Conservation (phyloP, 495 filamentous ascomycete species). For the Annulohypoxylon stygium region DNA sequence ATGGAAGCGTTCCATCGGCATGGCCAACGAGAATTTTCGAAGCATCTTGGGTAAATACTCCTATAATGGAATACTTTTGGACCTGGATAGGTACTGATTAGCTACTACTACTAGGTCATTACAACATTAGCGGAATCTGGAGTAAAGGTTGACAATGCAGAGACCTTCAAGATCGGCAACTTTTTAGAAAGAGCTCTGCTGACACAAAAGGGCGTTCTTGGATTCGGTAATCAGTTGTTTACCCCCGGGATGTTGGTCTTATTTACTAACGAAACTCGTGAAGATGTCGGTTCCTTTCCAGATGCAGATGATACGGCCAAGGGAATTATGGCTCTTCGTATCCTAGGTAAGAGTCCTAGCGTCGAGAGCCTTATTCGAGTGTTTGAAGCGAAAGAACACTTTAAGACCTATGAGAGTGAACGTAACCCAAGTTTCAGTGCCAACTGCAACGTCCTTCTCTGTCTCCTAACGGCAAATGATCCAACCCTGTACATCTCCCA, state of each 20-base stretch:
- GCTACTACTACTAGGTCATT: background rate
- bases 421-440: constrained; percentile 55
- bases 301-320: constrained; percentile 66
- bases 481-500: background rate
- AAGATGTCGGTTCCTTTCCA: constrained; percentile 12
- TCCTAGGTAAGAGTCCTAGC: constrained; percentile 11
- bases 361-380: background rate
- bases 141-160: background rate
- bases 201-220: constrained; percentile 21
- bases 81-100: too few relatives aligned
- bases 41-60: background rate
- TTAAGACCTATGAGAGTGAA: constrained; percentile 57
- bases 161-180: background rate
- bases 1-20: background rate
- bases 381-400: constrained; percentile 46
- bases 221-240: constrained; percentile 23
- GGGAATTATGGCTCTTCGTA: constrained; percentile 49
- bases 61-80: too few relatives aligned
- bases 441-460: constrained; percentile 59
- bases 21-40: constrained; percentile 7
- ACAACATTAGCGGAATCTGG: background rate
- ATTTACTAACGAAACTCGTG: too few relatives aligned
- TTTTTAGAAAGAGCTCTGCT: background rate
- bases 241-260: too few relatives aligned
- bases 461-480: constrained; percentile 40